Percentiles rank a stretch among this genome's conserved stretches.
phyloP scores from a whole-genome alignment of 2,329 filamentous ascomycete species.

The Capronia coronata region DNA sequence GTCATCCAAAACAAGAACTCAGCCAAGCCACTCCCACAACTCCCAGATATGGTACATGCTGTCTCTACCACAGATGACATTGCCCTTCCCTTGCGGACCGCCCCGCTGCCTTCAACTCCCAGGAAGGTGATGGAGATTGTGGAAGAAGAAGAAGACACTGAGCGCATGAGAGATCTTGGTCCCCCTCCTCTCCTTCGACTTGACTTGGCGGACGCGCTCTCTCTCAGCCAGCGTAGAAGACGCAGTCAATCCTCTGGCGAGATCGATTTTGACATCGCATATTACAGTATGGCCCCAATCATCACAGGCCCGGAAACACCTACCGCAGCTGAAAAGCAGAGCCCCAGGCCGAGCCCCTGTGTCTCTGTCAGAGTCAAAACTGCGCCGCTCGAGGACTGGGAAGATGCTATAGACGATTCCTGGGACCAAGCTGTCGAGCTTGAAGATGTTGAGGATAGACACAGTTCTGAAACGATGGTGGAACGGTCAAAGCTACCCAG shows the following conservation, averaged over 20 bases:
- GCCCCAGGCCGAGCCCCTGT: constrained; percentile 5
- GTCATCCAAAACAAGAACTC: constrained; percentile 7
- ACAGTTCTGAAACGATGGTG: not conserved
- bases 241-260: constrained; percentile 23
- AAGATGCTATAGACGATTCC: constrained; percentile 28
- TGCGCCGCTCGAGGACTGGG: constrained; percentile 26
- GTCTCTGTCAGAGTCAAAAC: constrained; percentile 19
- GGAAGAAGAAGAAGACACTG: constrained; percentile 14
- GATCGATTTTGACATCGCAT: constrained; percentile 12
- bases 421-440: constrained; percentile 26
- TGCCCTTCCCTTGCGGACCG: constrained; percentile 21
- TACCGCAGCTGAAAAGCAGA: not conserved
- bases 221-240: constrained; percentile 7
- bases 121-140: constrained; percentile 12
- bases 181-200: not conserved
- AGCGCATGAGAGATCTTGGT: not conserved
- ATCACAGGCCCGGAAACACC: not conserved
- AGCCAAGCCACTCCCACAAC: constrained; percentile 22
- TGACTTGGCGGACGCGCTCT: not conserved
- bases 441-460: constrained; percentile 7
- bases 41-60: constrained; percentile 24
- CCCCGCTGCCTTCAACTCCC: constrained; percentile 22
- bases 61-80: constrained; percentile 26
- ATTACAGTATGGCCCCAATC: not conserved
- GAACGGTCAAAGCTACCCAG: not conserved